Evolutionary conservation across 2,329 filamentous ascomycete species (phyloP), one percentile per base, ranked within the genome.

Genomic region (Cladophialophora carrionii): DNA sequence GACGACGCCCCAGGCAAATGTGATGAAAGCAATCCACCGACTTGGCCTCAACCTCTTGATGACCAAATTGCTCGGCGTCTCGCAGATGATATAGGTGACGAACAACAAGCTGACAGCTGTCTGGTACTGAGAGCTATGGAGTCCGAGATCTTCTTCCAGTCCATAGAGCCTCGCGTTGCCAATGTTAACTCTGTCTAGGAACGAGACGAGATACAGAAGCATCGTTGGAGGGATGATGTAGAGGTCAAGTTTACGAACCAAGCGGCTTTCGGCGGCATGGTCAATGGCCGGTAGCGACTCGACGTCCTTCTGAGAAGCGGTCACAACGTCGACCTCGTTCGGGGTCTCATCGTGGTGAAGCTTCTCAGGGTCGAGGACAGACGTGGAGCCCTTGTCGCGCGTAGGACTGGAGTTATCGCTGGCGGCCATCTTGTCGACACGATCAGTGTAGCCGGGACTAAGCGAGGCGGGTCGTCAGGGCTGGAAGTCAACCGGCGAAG

Each of bases 81-180:
- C 70, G 14, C 51, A 67, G 29, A 70, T 54, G 32, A 70, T 64
- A 66, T 80, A 90, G 1, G 88, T 88, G 61, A 89, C 85, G 73
- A 90, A 90, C 29, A 90, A 79, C 70, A 90, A 85, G 7, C 85
- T 88, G 1, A 89, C 85, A 24, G 85, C 83, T 31, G 86, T 82
- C 73, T 93, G 89, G 74, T 89, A 93, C 73, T 92, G 87, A 52
- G 78, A 75, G 1, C 76, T 75, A 1, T 71, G 73, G 77, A 83
- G 79, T 31, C 75, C 66, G 43, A 82, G 72, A 53, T 80, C 77
- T 53, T 71, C 71, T 66, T 80, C 78, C 65, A 83, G 69, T 3
- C 79, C 78, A 57, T 79, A 76, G 8, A 82, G 72, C 3, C 79
- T 74, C 4, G 80, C 81, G 71, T 83, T 82, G 32, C 79, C 80